Conservation (phyloP, 345 rosid genomes). For the Populus alba region DNA sequence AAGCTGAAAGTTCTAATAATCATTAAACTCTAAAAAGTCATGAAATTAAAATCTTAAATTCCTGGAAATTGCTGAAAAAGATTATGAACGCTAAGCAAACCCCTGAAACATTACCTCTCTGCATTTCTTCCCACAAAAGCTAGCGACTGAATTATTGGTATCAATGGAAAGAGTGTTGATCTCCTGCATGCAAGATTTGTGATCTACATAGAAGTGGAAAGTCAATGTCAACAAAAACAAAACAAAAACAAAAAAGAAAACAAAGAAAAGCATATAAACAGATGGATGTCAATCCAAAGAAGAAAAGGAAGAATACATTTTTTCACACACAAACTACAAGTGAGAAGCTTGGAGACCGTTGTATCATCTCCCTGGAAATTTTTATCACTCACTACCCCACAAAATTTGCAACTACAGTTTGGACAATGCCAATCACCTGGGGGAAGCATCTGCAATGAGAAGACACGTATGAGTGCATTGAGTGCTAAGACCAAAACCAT, state of each 20-base stretch:
- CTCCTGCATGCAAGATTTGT: conserved; percentile 31
- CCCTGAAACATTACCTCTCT: conserved; percentile 21
- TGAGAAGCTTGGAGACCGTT: conserved; percentile 12
- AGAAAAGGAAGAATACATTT: conserved; percentile 25
- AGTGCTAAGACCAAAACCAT: neutral
- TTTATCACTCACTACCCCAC: conserved; percentile 27
- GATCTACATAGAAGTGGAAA: conserved; percentile 19
- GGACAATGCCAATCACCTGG: conserved; percentile 38
- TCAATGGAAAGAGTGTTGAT: conserved; percentile 41
- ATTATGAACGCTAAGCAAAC: neutral
- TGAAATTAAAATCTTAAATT: neutral
- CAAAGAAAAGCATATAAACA: conserved; percentile 6
- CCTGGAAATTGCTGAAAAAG: neutral
- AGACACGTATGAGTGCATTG: neutral
- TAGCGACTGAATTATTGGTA: conserved; percentile 27
- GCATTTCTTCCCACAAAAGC: conserved; percentile 29
- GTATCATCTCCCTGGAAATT: conserved; percentile 32
- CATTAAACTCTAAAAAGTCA: neutral
- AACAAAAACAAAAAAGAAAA: neutral
- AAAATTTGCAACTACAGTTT: conserved; percentile 33
- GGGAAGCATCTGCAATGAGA: conserved; percentile 30
- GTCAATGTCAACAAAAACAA: neutral
- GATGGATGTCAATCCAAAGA: conserved; percentile 12
- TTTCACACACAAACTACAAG: conserved; percentile 28
- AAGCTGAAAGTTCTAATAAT: neutral